Evolutionary conservation across 331 rosid genomes (phyloP).

Genomic region (Spiraea crenata): DNA sequence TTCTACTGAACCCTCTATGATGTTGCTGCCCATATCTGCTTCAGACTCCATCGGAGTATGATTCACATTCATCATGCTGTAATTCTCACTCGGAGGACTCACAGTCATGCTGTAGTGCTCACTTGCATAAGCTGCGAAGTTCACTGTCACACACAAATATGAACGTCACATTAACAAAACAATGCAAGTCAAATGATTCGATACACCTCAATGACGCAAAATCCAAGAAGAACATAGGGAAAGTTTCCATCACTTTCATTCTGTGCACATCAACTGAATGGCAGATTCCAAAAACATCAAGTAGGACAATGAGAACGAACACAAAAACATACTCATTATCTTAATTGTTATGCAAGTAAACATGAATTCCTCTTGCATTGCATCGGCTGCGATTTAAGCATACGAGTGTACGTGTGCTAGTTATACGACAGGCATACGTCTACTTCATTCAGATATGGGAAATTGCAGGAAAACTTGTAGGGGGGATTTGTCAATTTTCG

Average conservation of each 20-base stretch:
- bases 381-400: too few species aligned
- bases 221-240: background rate
- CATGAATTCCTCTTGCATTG: too few species aligned
- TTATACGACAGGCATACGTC: too few species aligned
- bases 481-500: too few species aligned
- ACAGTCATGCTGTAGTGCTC: too few species aligned
- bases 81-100: too few species aligned
- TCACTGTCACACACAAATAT: background rate
- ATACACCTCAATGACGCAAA: background rate
- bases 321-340: background rate
- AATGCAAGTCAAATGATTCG: background rate
- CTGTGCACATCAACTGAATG: background rate
- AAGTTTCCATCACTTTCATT: background rate
- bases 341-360: background rate
- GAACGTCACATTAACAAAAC: background rate
- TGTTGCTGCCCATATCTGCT: background rate
- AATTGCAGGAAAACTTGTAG: too few species aligned
- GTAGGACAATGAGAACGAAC: background rate
- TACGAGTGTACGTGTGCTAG: too few species aligned
- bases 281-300: background rate
- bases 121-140: background rate
- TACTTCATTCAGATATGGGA: too few species aligned
- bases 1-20: background rate
- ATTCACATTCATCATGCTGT: background rate
- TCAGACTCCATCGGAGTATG: constrained; percentile 3